Conservation (phyloP, 1,284 basidiomycete genomes). For the Cryptococcus depauperatus region DNA sequence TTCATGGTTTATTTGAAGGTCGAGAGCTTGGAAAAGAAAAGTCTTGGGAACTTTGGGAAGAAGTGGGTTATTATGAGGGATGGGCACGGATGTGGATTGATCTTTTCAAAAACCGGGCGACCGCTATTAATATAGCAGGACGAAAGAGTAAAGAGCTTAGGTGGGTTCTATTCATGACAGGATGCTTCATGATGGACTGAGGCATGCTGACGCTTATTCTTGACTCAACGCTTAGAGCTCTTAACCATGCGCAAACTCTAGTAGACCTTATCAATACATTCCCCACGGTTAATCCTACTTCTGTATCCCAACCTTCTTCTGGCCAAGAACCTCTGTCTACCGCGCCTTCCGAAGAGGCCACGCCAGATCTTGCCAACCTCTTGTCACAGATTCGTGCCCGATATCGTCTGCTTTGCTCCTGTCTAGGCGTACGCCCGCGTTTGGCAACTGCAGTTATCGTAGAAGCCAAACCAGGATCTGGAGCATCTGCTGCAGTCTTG, state of each 20-base stretch:
- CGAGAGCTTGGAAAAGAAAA: constrained; percentile 59
- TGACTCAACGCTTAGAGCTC: constrained; percentile 45
- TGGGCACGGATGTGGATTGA: constrained; percentile 64
- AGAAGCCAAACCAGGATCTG: constrained; percentile 7
- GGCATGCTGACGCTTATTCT: not conserved
- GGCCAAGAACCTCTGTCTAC: not conserved
- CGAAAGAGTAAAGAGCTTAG: constrained; percentile 25
- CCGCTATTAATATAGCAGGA: not conserved
- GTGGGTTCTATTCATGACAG: constrained; percentile 18
- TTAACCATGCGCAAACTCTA: constrained; percentile 59
- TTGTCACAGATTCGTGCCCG: constrained; percentile 77
- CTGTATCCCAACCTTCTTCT: no score
- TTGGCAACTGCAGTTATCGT: constrained; percentile 30
- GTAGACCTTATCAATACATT: constrained; percentile 66
- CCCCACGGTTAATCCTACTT: constrained; percentile 61
- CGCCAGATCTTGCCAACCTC: constrained; percentile 56
- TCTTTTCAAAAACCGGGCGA: constrained; percentile 38
- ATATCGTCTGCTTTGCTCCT: constrained; percentile 77
- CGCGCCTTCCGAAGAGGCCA: not conserved
- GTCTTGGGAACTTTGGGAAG: not conserved
- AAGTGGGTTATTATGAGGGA: constrained; percentile 86
- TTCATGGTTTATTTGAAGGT: constrained; percentile 87
- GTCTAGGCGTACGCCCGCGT: constrained; percentile 63
- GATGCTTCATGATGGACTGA: not conserved
- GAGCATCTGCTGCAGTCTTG: constrained; percentile 20